phyloP scores from a whole-genome alignment of 1,284 basidiomycete genomes.

The Pseudozyma hubeiensis region DNA sequence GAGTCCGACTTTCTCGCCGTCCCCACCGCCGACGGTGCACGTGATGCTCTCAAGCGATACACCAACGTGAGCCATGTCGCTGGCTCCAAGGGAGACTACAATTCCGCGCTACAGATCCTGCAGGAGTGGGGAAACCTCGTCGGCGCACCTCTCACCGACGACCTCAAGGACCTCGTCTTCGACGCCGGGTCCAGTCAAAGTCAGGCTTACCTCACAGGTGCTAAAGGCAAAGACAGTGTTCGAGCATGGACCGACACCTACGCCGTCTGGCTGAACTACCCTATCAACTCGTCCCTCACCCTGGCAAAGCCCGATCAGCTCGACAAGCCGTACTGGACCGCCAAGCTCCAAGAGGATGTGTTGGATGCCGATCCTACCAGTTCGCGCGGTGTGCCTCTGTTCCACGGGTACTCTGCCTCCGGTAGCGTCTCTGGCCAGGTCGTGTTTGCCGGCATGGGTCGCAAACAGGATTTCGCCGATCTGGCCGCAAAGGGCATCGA shows the following conservation, averaged over 20 bases:
- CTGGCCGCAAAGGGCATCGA: constrained; percentile 74
- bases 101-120: constrained; percentile 51
- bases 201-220: constrained; percentile 49
- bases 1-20: constrained; percentile 48
- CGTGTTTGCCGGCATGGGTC: constrained; percentile 85
- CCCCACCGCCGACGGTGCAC: constrained; percentile 42
- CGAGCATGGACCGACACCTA: constrained; percentile 67
- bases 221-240: constrained; percentile 16
- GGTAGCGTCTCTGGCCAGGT: constrained; percentile 74
- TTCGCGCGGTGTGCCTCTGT: constrained; percentile 70
- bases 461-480: constrained; percentile 78
- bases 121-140: constrained; percentile 61
- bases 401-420: constrained; percentile 70
- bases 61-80: constrained; percentile 59
- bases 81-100: constrained; percentile 52
- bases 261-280: constrained; percentile 64
- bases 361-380: constrained; percentile 71
- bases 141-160: constrained; percentile 39
- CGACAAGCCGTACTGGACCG: constrained; percentile 74
- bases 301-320: constrained; percentile 50
- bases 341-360: constrained; percentile 69
- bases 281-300: constrained; percentile 56
- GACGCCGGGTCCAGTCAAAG: constrained; percentile 61
- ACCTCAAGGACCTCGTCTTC: constrained; percentile 52
- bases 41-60: constrained; percentile 54